Base-by-base conservation (phyloP, 2,329 filamentous ascomycete species). In the Aspergillus calidoustus region DNA sequence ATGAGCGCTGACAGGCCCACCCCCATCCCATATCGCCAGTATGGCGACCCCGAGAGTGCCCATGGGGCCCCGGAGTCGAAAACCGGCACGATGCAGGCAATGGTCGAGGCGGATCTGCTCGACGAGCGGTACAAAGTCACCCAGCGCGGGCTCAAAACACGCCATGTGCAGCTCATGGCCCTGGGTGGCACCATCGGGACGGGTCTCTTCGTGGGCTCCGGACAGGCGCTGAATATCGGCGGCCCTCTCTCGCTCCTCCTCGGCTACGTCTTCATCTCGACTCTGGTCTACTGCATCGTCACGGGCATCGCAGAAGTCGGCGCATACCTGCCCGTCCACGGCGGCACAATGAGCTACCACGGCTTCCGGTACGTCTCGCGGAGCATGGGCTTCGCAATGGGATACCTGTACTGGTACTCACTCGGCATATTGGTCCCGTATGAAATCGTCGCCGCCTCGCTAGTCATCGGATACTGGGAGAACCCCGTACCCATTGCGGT, bases 401-500 rank as follows among this genome's bases (percentile, higher is more conserved):
- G 79, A 19, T 80, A 79, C 48, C 67, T 79, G 4, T 82, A 83
- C 67, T 83, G 81, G 81, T 83, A 82, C 56, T 77, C 77, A 1
- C 68, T 77, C 53, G 78, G 80, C 0, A 82, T 84, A 31, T 70
- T 81, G 43, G 77, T 83, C 0, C 81, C 79, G 52, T 83, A 85
- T 61, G 88, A 91, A 74, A 87, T 90, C 63, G 86, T 86, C 0
- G 88, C 88, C 7, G 86, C 87, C 13, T 84, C 85, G 46, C 82
- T 89, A n/a, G 80, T 91, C 31, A 87, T 90, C 62, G 77, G 85
- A 62, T 89, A 86, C 71, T 91, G 88, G 88, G 68, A 76, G 11
- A 72, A 76, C 4, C 68, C 69, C 19, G 75, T 82, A 53, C 77
- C 80, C 47, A 73, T 81, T 7, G 79, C 78, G 1, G 79, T 80